Evolutionary conservation across 2,329 filamentous ascomycete species (phyloP).

Genomic region (Monosporascus ibericus): DNA sequence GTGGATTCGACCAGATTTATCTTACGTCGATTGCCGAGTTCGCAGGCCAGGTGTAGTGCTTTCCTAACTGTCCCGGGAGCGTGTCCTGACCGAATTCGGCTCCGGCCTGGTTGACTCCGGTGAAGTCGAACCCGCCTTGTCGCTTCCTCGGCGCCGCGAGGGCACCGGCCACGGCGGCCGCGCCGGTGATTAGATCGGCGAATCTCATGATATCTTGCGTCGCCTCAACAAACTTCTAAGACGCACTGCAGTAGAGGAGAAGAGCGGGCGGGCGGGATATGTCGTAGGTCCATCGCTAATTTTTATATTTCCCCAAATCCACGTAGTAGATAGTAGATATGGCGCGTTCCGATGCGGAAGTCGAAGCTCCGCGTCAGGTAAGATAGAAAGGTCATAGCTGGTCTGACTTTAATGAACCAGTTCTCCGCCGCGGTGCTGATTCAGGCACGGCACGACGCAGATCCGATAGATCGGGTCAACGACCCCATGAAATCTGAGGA

Average conservation of each 20-base stretch:
- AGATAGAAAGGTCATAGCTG: slow-evolving; percentile 7
- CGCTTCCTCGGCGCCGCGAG: slow-evolving; percentile 28
- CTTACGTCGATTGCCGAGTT: slow-evolving; percentile 34
- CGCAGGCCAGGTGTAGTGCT: slow-evolving; percentile 56
- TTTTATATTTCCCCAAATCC: slow-evolving; percentile 8
- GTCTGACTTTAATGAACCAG: neutral
- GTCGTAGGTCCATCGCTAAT: neutral
- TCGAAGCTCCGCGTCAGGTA: slow-evolving; percentile 19
- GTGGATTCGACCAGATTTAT: neutral
- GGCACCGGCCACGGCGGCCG: slow-evolving; percentile 23
- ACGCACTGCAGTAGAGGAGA: slow-evolving; percentile 4
- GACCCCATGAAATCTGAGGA: neutral
- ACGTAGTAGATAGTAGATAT: neutral
- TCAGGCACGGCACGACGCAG: neutral
- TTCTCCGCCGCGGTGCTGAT: neutral
- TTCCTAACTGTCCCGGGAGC: slow-evolving; percentile 49
- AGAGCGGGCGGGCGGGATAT: neutral
- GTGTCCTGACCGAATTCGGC: slow-evolving; percentile 55
- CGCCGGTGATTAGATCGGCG: slow-evolving; percentile 23
- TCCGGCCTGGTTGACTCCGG: slow-evolving; percentile 37
- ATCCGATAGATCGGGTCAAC: neutral
- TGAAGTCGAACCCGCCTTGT: slow-evolving; percentile 28
- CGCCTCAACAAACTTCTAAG: neutral
- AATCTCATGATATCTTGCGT: slow-evolving; percentile 25
- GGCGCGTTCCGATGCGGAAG: slow-evolving; percentile 14